Evolutionary conservation across 1,284 basidiomycete genomes (phyloP).

Genomic region (Apiotrichum veenhuisii): DNA sequence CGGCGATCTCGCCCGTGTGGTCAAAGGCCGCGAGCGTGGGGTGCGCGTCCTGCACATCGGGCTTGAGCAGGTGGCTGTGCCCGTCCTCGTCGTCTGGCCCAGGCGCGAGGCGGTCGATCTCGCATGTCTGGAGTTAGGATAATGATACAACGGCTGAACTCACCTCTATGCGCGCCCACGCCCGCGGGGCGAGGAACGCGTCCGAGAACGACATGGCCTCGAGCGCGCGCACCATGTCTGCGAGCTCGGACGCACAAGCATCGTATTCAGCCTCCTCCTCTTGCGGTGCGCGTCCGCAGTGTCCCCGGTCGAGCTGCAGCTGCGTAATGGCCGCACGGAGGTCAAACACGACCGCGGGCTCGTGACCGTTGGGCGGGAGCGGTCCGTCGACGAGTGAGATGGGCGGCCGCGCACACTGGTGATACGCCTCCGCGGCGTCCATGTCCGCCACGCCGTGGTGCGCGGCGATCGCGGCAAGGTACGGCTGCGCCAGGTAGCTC

Average conservation of each 20-base stretch:
- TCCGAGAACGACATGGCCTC: conserved; percentile 54
- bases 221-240: conserved; percentile 9
- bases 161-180: conserved; percentile 53
- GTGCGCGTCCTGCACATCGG: conserved; percentile 23
- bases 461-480: conserved; percentile 61
- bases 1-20: conserved; percentile 25
- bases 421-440: conserved; percentile 31
- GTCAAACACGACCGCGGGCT: conserved; percentile 54
- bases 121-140: conserved; percentile 36
- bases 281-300: background rate
- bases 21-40: conserved; percentile 24
- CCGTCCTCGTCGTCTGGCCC: conserved; percentile 62
- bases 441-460: conserved; percentile 4
- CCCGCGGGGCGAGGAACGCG: conserved; percentile 53
- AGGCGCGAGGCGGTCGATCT: conserved; percentile 46
- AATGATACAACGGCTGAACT: conserved; percentile 21
- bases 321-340: conserved; percentile 59
- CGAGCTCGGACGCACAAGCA: background rate
- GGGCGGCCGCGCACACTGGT: conserved; percentile 32
- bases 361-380: conserved; percentile 49
- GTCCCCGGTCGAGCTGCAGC: conserved; percentile 55
- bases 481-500: conserved; percentile 60
- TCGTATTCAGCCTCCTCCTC: background rate
- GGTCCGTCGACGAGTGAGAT: conserved; percentile 35
- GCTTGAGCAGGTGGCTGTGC: conserved; percentile 53